Percentiles rank a stretch among this genome's conserved stretches.
These are phyloP conservation scores for Aphanomyces astaci DNA, from an alignment of 352 stramenopile species.

Conservation along the genomic window DNA sequence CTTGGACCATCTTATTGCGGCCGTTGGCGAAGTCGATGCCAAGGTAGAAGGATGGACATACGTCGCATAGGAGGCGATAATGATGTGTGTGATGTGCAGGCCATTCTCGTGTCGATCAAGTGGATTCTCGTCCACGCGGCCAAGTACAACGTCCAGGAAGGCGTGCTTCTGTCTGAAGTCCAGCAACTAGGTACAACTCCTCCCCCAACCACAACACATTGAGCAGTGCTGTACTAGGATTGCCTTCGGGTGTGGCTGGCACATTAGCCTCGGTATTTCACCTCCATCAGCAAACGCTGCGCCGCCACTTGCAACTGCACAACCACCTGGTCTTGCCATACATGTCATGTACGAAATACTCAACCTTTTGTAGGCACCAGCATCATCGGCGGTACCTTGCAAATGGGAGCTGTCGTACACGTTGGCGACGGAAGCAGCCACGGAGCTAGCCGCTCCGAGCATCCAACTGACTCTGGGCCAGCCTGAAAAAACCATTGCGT, in stretches of 20 bases:
- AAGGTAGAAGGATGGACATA: too few species aligned
- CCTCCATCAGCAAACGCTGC: neutral
- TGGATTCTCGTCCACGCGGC: conserved; percentile 16
- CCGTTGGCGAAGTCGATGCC: neutral
- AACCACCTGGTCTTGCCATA: conserved; percentile 1
- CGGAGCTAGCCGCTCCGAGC: neutral
- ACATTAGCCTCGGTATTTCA: neutral
- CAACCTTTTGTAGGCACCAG: neutral
- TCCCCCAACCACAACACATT: neutral
- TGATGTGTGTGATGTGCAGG: neutral
- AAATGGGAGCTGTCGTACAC: neutral
- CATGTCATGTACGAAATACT: neutral
- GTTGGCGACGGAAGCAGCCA: neutral
- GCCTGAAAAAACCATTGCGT: neutral
- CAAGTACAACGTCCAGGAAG: conserved; percentile 15
- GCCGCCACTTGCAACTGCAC: neutral
- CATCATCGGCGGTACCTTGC: neutral
- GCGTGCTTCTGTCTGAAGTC: neutral
- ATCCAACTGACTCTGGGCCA: neutral
- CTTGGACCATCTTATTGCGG: neutral
- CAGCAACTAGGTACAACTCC: conserved; percentile 9
- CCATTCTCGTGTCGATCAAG: conserved; percentile 14
- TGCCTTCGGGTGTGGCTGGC: neutral
- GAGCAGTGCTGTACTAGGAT: neutral
- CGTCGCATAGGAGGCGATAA: neutral